Evolutionary conservation across 2,329 filamentous ascomycete species (phyloP).

Genomic region (Fusarium subglutinans): DNA sequence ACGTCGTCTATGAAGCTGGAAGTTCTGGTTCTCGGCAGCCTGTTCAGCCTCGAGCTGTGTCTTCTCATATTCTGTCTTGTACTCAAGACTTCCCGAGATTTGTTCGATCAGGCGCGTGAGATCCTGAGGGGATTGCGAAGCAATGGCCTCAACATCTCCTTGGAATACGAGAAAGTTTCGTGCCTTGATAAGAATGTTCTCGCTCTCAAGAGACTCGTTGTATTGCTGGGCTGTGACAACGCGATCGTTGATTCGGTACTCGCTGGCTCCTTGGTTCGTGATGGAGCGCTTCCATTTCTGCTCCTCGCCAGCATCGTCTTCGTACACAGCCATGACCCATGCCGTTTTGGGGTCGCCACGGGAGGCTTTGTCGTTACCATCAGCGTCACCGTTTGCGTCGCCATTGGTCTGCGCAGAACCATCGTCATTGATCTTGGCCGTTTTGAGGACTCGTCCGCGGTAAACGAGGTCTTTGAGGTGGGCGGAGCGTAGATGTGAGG

Average conservation of each 20-base stretch:
- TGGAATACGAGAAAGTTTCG: constrained; percentile 98
- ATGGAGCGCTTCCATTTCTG: constrained; percentile 97
- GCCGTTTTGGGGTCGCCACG: constrained; percentile 89
- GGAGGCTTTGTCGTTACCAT: constrained; percentile 71
- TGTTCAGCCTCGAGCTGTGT: constrained; percentile 88
- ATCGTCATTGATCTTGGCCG: constrained; percentile 91
- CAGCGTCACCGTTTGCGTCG: constrained; percentile 68
- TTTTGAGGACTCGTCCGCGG: constrained; percentile 90
- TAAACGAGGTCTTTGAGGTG: constrained; percentile 96
- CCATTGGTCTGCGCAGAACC: constrained; percentile 76
- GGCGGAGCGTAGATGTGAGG: constrained; percentile 93
- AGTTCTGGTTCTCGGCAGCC: constrained; percentile 86
- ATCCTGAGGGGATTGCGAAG: constrained; percentile 92
- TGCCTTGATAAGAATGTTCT: constrained; percentile 98
- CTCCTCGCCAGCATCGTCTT: constrained; percentile 94
- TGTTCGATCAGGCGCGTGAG: constrained; percentile 95
- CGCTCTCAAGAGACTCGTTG: constrained; percentile 88
- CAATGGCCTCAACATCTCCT: constrained; percentile 96
- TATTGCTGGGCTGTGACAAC: constrained; percentile 90
- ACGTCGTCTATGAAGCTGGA: constrained; percentile 87
- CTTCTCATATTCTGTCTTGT: constrained; percentile 91
- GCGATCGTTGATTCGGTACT: constrained; percentile 96
- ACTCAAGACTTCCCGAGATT: constrained; percentile 94
- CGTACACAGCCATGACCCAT: constrained; percentile 99
- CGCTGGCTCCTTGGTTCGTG: constrained; percentile 86